Base-by-base conservation (phyloP, 768 basidiomycete species). In the Amanita inopinata region DNA sequence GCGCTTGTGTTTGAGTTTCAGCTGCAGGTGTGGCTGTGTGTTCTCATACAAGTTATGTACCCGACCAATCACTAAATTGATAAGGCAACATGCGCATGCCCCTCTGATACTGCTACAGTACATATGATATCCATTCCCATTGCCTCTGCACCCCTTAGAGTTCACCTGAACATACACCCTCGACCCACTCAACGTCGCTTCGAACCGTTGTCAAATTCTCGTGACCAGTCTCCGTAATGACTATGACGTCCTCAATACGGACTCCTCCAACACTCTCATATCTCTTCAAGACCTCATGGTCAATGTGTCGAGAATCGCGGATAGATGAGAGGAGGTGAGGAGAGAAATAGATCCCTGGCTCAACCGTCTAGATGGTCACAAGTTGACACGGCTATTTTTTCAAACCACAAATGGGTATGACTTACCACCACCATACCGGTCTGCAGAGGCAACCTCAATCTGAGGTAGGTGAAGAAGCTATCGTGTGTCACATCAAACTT, bases 231-330 rank as follows among this genome's bases (percentile, higher is more conserved):
- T 68, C 60, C 0, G 79, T 89, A 48, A 99, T 79, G 5, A 87
- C 60, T 3, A 97, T 73, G 20, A 85, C 90, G 57, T 98, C 94
- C 59, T 98, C 94, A 49, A 98, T 93, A 38, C 93, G 66, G 2
- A 98, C 84, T 0, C 93, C 94, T 10, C 94, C 94, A 17, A 97
- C 86, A 24, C 64, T 61, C 53, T 87, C 80, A 53, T 91, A 97
- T 37, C 65, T 61, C 57, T 70, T 69, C 46, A 93, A 62, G 17
- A 83, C 71, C 10, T 72, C 78, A 30, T 76, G 73, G 54, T 92
- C 68, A 49, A 97, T 77, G 53, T 80, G 69, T 46, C 65, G 66
- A 20, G 82, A 80, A 52, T 73, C 62, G 33, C 77, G 73, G 32
- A 80, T 67, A 6, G 79, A 66, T 3, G 73, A 70, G n/a, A 93